Evolutionary conservation across 208 protist species (phyloP).

Genomic region (Herpetomonas tarakana): DNA sequence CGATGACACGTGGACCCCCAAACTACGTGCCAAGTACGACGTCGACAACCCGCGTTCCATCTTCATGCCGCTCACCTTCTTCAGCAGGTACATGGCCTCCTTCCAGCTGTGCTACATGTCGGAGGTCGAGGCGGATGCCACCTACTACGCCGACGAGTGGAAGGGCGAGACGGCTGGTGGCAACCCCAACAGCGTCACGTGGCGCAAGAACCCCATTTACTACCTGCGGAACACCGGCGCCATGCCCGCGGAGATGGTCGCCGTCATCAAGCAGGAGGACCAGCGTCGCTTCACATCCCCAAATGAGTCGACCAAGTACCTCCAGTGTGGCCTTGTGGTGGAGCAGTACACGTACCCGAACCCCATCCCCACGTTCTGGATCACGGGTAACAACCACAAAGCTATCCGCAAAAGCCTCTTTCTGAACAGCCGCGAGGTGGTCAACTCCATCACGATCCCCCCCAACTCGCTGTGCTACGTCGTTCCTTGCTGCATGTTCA

Average conservation of each 20-base stretch:
- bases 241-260: constrained; percentile 20
- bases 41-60: constrained; percentile 50
- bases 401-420: constrained; percentile 68
- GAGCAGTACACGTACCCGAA: constrained; percentile 30
- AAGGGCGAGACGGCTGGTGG: constrained; percentile 45
- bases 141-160: constrained; percentile 50
- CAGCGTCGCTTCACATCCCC: constrained; percentile 47
- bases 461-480: constrained; percentile 49
- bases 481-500: constrained; percentile 37
- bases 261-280: constrained; percentile 55
- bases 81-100: constrained; percentile 35
- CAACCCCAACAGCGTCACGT: constrained; percentile 64
- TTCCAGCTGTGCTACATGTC: constrained; percentile 66
- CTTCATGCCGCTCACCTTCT: constrained; percentile 50
- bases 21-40: constrained; percentile 36
- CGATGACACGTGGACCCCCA: constrained; percentile 48
- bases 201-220: constrained; percentile 77
- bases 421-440: constrained; percentile 48
- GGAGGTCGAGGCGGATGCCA: constrained; percentile 25
- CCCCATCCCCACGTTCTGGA: constrained; percentile 54
- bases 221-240: constrained; percentile 30
- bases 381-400: constrained; percentile 79
- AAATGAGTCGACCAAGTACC: constrained; percentile 40
- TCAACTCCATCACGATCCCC: constrained; percentile 36
- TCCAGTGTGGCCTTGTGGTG: constrained; percentile 68